Evolutionary conservation across 2,329 filamentous ascomycete genomes (phyloP).

Genomic region (Cadophora luteo-olivacea): DNA sequence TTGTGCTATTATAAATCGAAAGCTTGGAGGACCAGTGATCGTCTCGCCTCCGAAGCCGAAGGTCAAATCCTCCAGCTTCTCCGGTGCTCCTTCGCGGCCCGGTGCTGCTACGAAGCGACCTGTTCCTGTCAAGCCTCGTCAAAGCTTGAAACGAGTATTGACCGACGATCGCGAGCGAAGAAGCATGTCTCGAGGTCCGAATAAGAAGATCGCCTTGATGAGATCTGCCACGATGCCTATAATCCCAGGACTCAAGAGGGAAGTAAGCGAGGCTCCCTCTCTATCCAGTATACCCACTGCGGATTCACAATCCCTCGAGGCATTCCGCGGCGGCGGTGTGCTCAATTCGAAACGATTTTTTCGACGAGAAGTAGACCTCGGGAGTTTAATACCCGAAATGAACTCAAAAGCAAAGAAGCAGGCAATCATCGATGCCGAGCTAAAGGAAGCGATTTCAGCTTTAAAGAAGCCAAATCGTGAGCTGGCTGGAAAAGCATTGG

Average conservation of each 20-base stretch:
- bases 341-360: slow-evolving; percentile 52
- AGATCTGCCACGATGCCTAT: slow-evolving; percentile 71
- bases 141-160: slow-evolving; percentile 66
- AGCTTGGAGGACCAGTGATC: slow-evolving; percentile 75
- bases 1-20: slow-evolving; percentile 74
- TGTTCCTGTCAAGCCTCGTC: slow-evolving; percentile 49
- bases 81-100: slow-evolving; percentile 53
- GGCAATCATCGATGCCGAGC: slow-evolving; percentile 70
- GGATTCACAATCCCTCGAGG: slow-evolving; percentile 47
- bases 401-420: slow-evolving; percentile 69
- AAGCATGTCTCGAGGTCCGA: slow-evolving; percentile 62
- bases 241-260: slow-evolving; percentile 69
- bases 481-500: slow-evolving; percentile 69
- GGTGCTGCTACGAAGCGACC: slow-evolving; percentile 59
- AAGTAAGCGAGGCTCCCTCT: slow-evolving; percentile 65
- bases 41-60: slow-evolving; percentile 61
- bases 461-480: slow-evolving; percentile 79
- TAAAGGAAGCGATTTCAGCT: slow-evolving; percentile 75
- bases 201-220: slow-evolving; percentile 66
- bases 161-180: slow-evolving; percentile 63
- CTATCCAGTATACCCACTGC: slow-evolving; percentile 56
- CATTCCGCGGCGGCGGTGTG: slow-evolving; percentile 45
- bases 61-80: slow-evolving; percentile 52
- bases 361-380: slow-evolving; percentile 60
- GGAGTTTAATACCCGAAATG: slow-evolving; percentile 56